These are phyloP conservation scores for Pyrenopolyporus hunteri DNA, from an alignment of 495 filamentous ascomycete species.

Conservation along the genomic window DNA sequence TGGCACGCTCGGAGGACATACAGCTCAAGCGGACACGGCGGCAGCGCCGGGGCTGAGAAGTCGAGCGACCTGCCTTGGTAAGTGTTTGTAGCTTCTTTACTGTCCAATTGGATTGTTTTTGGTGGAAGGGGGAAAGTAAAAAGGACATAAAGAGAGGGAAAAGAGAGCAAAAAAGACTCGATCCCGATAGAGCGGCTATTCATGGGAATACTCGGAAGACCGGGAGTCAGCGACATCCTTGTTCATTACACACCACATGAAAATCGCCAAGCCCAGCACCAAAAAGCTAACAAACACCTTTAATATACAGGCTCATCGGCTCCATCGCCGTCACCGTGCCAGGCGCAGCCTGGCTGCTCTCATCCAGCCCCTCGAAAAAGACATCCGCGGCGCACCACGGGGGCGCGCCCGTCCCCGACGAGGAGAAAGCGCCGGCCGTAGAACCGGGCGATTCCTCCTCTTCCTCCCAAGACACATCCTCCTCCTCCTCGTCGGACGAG, in stretches of 20 bases:
- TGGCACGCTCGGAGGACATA: slow-evolving; percentile 24
- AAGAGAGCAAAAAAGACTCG: neutral
- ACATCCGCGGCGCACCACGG: slow-evolving; percentile 5
- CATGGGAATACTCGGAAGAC: neutral
- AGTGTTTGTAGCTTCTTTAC: slow-evolving; percentile 1
- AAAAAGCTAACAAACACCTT: neutral
- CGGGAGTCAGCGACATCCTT: neutral
- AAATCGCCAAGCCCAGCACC: neutral
- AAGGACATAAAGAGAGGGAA: too few species aligned
- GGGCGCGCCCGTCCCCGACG: neutral
- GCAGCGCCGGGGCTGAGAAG: slow-evolving; percentile 28
- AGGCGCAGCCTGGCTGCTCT: slow-evolving; percentile 18
- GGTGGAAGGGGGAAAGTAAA: too few species aligned
- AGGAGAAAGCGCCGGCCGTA: slow-evolving; percentile 12
- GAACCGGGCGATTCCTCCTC: slow-evolving; percentile 4
- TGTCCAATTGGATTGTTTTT: neutral
- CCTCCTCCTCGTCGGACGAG: neutral
- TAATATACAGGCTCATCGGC: slow-evolving; percentile 31
- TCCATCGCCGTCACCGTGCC: slow-evolving; percentile 29
- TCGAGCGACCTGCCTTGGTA: slow-evolving; percentile 41
- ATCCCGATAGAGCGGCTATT: neutral
- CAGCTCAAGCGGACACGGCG: slow-evolving; percentile 8
- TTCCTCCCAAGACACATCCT: neutral
- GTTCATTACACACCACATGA: neutral
- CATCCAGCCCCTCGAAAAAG: neutral